These are phyloP conservation scores for Acanthamoeba sp. DNA, from an alignment of 208 protist genomes.

Conservation along the genomic window DNA sequence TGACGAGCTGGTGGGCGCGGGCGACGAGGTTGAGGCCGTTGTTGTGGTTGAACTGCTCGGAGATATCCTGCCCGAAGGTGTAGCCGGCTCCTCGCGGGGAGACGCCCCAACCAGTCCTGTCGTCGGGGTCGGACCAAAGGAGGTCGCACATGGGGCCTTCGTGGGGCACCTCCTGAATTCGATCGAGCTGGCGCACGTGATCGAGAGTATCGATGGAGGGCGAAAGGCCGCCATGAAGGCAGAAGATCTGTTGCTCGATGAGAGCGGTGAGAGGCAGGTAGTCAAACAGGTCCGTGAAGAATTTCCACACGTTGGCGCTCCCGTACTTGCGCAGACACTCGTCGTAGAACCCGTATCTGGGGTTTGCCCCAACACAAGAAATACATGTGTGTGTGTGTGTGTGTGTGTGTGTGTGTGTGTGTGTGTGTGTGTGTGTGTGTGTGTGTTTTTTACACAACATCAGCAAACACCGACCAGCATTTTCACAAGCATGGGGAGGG, in stretches of 20 bases:
- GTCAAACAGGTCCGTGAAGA: constrained; percentile 99
- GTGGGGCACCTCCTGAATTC: constrained; percentile 98
- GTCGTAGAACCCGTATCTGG: constrained; percentile 99
- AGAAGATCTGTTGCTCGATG: constrained; percentile 98
- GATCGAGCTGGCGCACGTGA: constrained; percentile 89
- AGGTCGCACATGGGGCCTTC: constrained; percentile 99
- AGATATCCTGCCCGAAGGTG: constrained; percentile 98
- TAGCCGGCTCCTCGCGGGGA: constrained; percentile 98
- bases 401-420: too few relatives aligned
- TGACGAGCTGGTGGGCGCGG: constrained; percentile 97
- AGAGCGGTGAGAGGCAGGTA: constrained; percentile 98
- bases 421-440: too few relatives aligned
- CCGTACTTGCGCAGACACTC: constrained; percentile 99
- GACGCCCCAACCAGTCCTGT: constrained; percentile 96
- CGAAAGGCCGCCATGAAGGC: constrained; percentile 99
- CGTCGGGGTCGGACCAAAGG: constrained; percentile 99
- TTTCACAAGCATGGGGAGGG: too few relatives aligned
- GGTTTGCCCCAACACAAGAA: background rate
- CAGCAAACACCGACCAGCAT: too few relatives aligned
- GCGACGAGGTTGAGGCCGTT: constrained; percentile 98
- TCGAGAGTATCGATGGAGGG: constrained; percentile 98
- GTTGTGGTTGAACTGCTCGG: constrained; percentile 98
- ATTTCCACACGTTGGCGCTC: constrained; percentile 99
- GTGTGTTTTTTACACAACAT: too few relatives aligned
- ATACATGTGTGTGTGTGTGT: background rate